Evolutionary conservation across 345 rosid genomes (phyloP).

Genomic region (Melaleuca alternifolia): DNA sequence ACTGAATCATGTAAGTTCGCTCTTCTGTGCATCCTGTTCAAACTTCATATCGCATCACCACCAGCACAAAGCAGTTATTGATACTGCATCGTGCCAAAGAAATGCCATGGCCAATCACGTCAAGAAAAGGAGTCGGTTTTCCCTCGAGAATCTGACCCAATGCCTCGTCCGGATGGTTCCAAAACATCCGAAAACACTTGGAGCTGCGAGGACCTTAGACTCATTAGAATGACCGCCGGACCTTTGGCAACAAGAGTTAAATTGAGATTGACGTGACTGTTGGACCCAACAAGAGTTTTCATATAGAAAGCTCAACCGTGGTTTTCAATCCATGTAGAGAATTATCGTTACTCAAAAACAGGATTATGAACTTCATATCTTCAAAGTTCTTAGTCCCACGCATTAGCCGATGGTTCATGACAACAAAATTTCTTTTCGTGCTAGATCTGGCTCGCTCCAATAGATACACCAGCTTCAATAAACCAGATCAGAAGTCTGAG

Average conservation of each 20-base stretch:
- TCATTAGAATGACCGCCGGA: not conserved
- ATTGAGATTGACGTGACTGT: not conserved
- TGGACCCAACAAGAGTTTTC: not conserved
- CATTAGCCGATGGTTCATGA: not conserved
- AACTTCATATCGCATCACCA: not conserved
- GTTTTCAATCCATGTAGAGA: not conserved
- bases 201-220: accelerated
- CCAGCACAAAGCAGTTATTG: not conserved
- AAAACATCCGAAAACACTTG: not conserved
- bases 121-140: not conserved
- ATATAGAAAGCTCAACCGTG: not conserved
- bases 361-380: not conserved
- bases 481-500: not conserved
- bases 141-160: not conserved
- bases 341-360: not conserved
- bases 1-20: not conserved
- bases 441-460: not conserved
- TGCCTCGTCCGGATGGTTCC: not conserved
- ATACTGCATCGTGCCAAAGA: not conserved
- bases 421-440: not conserved
- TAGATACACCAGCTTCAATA: not conserved
- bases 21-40: not conserved
- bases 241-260: not conserved
- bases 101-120: not conserved
- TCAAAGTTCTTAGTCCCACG: not conserved